Evolutionary conservation across 176 grass and related monocot species (phyloP), one percentile per base, ranked within the genome.

Genomic region (Raddia distichophylla): DNA sequence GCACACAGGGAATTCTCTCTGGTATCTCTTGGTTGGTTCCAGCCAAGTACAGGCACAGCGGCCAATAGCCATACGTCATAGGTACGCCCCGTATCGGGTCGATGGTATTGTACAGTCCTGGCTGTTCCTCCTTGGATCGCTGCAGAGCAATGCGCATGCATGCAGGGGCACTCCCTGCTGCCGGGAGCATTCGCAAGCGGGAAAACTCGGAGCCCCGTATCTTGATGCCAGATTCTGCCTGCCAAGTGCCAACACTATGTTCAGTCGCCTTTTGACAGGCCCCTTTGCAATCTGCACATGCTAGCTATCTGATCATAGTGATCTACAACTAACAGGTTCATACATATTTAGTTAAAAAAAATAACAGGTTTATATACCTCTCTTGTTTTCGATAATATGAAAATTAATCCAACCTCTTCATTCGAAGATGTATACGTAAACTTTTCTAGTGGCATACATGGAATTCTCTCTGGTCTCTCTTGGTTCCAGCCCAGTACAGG

Each of bases 181-280:
- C n/a, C n/a, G 34, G 65, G 51, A 76, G 5, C 54, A 86, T 74
- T 55, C 67, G 51, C 4, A 80, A n/a, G 69, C 68, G 69, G 87
- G 67, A 84, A 75, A 49, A 75, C 62, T 68, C 75, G 74, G 45
- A 69, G 37, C n/a, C 80, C 64, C 76, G 9, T 80, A 80, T 83
- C 87, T 75, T 45, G 52, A 70, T 52, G 37, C 76, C 76, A 84
- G 81, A 80, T 83, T 69, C 61, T 75, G 76, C 76, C 71, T 48
- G 63, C 71, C n/a, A n/a, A n/a, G n/a, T n/a, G n/a, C n/a, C 81
- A 84, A 63, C 81, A 84, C 60, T 80, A 79, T 73, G 59, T 64
- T 70, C 69, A 34, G 86, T 79, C 80, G 43, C 74, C 74, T 73
- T 78, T 73, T 71, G 77, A 74, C 69, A 72, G 50, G 79, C 49